These are phyloP conservation scores for Magnolia officinalis DNA, from an alignment of 164 flowering plant genomes.

Conservation along the genomic window DNA sequence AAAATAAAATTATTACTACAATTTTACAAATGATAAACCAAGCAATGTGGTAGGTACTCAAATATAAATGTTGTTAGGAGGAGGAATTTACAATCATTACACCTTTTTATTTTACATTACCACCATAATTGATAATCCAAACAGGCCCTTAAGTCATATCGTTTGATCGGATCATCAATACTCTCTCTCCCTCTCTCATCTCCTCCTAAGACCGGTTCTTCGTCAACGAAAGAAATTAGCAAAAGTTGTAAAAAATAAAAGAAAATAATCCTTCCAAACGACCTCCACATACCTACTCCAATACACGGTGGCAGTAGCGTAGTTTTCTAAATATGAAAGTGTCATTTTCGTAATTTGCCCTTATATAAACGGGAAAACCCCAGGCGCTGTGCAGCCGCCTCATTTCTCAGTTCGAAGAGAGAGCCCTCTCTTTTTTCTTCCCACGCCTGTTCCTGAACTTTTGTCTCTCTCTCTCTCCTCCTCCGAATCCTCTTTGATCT, in stretches of 20 bases:
- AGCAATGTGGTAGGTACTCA: too few species aligned
- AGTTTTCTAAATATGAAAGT: background rate
- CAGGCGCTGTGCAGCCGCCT: slow-evolving; percentile 6
- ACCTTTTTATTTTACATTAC: too few species aligned
- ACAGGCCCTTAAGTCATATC: background rate
- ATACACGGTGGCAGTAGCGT: background rate
- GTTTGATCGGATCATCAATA: too few species aligned
- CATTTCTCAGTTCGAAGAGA: slow-evolving; percentile 1
- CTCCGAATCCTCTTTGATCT: background rate
- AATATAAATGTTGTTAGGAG: too few species aligned
- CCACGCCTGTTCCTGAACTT: background rate
- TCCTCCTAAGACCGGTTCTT: too few species aligned
- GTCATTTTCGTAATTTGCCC: background rate
- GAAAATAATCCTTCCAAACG: background rate
- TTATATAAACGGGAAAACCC: slow-evolving; percentile 7
- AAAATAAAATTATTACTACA: too few species aligned
- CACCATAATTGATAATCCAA: background rate
- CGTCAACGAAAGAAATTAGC: too few species aligned
- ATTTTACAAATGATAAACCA: too few species aligned
- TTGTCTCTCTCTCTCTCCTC: background rate
- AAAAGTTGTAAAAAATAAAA: too few species aligned
- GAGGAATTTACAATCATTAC: too few species aligned
- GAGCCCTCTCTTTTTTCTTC: background rate
- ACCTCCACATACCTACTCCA: background rate
- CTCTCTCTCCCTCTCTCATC: background rate